Evolutionary conservation across 2,329 filamentous ascomycete species (phyloP), one percentile per base, ranked within the genome.

Genomic region (Arachnomyces sp.): DNA sequence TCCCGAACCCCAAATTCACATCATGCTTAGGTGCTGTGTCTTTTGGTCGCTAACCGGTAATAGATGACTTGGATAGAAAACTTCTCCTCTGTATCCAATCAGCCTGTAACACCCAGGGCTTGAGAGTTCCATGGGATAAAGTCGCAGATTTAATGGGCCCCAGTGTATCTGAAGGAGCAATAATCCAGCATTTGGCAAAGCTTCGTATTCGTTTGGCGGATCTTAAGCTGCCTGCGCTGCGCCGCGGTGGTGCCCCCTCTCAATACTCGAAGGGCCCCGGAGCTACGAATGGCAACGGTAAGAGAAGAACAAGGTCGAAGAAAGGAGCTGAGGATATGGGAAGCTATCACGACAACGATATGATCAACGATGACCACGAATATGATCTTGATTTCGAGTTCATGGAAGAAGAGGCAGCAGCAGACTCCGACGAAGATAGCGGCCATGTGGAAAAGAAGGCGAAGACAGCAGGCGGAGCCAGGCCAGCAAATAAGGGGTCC

Each of bases 111-210:
- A 37, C 45, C 3, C 34, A 52, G 3, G 53, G 53, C 1, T 44
- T 69, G 13, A 65, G 57, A 40, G 57, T 72, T 14, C 68, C 69
- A 7, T 72, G 66, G 65, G 48, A 51, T 1, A 44, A 60, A 2
- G 56, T 70, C 15, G 67, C 66, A 4, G 36, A 47, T 15, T 45
- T 53, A 1, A 66, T 72, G 61, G 61, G 61, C 4, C 40, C 54
- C 2, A 57, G 56, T n/a, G 64, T 65, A 40, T 61, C 59, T 1
- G 65, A 65, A 35, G 66, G 68, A 2, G 63, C 67, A 1, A 68
- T 71, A 15, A 52, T 65, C 1, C 69, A 72, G 45, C 69, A 72
- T 38, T 52, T 72, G 11, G 56, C 66, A 0, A 72, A 72, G 43
- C 46, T 71, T 2, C 66, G 68, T 7, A 36, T 30, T 13, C 57